Evolutionary conservation across 495 filamentous ascomycete species (phyloP).

Genomic region (Hypomontagnella submonticulosa): DNA sequence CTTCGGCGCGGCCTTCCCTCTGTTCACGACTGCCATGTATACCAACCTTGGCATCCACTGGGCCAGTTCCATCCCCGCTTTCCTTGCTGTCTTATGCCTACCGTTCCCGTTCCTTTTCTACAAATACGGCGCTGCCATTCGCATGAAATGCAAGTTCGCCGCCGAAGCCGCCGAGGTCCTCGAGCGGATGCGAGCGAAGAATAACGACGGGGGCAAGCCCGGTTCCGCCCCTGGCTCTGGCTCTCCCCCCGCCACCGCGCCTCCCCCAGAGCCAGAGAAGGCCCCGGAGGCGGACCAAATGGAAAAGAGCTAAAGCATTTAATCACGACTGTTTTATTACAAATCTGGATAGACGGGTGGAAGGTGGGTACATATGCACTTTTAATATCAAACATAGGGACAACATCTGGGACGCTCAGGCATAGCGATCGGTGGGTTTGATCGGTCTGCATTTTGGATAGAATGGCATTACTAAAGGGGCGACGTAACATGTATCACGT

Average conservation of each 20-base stretch:
- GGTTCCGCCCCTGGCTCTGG: no score
- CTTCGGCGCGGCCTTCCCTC: slow-evolving; percentile 86
- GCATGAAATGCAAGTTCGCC: slow-evolving; percentile 79
- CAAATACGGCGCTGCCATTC: slow-evolving; percentile 74
- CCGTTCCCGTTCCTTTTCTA: slow-evolving; percentile 87
- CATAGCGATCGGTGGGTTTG: slow-evolving; percentile 6
- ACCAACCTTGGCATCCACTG: slow-evolving; percentile 79
- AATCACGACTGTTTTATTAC: not conserved
- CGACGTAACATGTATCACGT: not conserved
- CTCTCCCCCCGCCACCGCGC: no score
- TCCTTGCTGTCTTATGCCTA: slow-evolving; percentile 77
- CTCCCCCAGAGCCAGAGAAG: not conserved
- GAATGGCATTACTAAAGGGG: not conserved
- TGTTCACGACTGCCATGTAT: slow-evolving; percentile 86
- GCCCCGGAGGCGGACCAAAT: not conserved
- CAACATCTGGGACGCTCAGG: slow-evolving; percentile 7
- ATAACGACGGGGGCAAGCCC: slow-evolving; percentile 1
- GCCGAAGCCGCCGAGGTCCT: slow-evolving; percentile 69
- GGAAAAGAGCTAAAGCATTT: slow-evolving; percentile 2
- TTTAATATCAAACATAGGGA: slow-evolving; percentile 1
- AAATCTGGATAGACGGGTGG: slow-evolving; percentile 1
- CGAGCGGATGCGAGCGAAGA: slow-evolving; percentile 34
- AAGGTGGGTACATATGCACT: slow-evolving; percentile 1
- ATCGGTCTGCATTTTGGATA: slow-evolving; percentile 4
- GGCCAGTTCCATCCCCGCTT: slow-evolving; percentile 81